Conservation (phyloP, 108 stramenopile genomes). For the Chaetoceros muelleri region DNA sequence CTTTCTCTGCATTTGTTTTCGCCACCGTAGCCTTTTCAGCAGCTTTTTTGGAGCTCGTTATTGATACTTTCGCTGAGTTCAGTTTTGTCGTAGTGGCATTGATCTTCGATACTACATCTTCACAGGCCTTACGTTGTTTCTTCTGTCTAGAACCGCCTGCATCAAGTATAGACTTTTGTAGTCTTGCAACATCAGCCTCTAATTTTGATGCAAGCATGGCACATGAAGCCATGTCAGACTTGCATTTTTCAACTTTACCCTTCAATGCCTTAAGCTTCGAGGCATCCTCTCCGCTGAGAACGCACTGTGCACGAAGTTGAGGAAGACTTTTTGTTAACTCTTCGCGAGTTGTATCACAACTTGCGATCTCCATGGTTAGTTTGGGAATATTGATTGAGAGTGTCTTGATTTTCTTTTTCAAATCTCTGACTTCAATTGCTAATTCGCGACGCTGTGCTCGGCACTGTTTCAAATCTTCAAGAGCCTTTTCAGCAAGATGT, state of each 20-base stretch:
- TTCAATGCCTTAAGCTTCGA: slow-evolving; percentile 44
- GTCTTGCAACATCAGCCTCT: slow-evolving; percentile 60
- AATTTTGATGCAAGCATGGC: slow-evolving; percentile 46
- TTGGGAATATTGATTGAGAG: slow-evolving; percentile 68
- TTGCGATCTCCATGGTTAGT: slow-evolving; percentile 68
- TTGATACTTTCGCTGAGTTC: slow-evolving; percentile 62
- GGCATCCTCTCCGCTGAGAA: slow-evolving; percentile 55
- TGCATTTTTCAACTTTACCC: slow-evolving; percentile 47
- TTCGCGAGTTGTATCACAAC: slow-evolving; percentile 71
- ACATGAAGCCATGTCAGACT: slow-evolving; percentile 66
- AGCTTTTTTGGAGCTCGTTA: slow-evolving; percentile 48
- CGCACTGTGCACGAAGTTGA: slow-evolving; percentile 51
- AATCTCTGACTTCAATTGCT: slow-evolving; percentile 46
- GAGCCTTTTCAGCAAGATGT: slow-evolving; percentile 31
- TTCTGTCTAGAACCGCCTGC: slow-evolving; percentile 85
- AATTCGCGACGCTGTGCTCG: slow-evolving; percentile 46
- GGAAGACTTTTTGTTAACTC: slow-evolving; percentile 74
- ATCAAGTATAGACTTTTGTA: slow-evolving; percentile 83
- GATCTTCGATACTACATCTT: slow-evolving; percentile 41
- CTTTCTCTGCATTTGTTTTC: slow-evolving; percentile 32
- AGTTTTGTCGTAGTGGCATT: slow-evolving; percentile 55
- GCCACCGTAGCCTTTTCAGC: slow-evolving; percentile 49
- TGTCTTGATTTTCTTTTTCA: slow-evolving; percentile 51
- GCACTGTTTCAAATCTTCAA: slow-evolving; percentile 39
- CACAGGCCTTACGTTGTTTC: slow-evolving; percentile 69